Evolutionary conservation across 805 yeast species (phyloP), one percentile per base, ranked within the genome.

Genomic region (Grigorovia humatica): DNA sequence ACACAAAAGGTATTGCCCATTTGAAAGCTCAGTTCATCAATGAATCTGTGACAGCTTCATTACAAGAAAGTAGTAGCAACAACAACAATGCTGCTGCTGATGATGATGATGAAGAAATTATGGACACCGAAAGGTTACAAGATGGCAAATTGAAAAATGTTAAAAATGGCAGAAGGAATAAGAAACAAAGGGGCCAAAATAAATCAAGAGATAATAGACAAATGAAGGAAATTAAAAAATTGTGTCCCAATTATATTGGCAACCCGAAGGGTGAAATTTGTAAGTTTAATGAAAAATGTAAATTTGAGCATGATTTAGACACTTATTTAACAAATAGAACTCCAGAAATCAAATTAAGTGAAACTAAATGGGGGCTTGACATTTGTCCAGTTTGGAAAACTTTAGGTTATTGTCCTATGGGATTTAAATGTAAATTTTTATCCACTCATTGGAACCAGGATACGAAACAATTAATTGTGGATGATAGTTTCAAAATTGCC

Each of bases 381-480:
- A 46, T 61, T 1, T 93, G 99, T 69, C 98, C 99, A 0, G 96
- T 88, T 3, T 89, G 71, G 63, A 72, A 72, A 38, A 83, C 85
- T 1, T 72, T 88, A 40, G 99, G 99, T 0, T 82, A 80, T 62
- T 93, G 99, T 73, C 96, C 96, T 4, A 78, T 85, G 55, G 99
- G 99, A 0, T 70, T 87, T 59, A 91, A 88, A 66, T 93, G 99
- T 70, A 79, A 96, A 60, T 93, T 96, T 88, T 75, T 93, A 52
- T 71, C 77, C 2, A 78, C 87, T 15, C 98, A 93, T 70, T 77
- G 71, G 61, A 65, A 76, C 57, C 63, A 62, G 35, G 83, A 73
- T 52, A 68, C 74, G 17, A 71, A 69, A 50, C 44, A 40, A 41
- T n/a, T 45, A n/a, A 27, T 63, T 49, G 74, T 40, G 81, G 79